phyloP scores from a whole-genome alignment of 169 alveolate species.

The Ichthyophthirius multifiliis region DNA sequence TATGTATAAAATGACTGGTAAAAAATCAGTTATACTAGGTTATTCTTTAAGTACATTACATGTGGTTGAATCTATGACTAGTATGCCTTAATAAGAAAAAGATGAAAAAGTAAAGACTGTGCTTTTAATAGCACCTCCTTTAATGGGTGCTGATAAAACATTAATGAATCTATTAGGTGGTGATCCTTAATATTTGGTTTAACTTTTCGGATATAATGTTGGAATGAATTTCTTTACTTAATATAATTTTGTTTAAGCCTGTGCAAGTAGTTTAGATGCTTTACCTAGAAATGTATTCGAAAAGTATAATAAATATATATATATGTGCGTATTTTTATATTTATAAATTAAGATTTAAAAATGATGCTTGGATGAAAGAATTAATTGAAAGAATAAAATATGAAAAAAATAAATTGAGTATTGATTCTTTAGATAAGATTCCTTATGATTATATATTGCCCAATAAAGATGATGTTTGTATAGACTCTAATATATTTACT shows the following conservation, averaged over 20 bases:
- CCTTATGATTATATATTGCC: conserved; percentile 6
- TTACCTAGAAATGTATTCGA: not conserved
- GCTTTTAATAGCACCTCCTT: conserved; percentile 28
- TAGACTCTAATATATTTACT: not conserved
- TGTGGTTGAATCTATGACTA: not conserved
- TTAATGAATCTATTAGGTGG: conserved; percentile 19
- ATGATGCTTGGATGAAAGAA: conserved; percentile 35
- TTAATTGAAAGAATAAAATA: conserved; percentile 8
- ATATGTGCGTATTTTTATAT: no score
- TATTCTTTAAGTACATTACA: conserved; percentile 28
- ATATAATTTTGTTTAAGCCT: not conserved
- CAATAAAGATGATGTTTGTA: not conserved
- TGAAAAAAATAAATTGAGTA: not conserved
- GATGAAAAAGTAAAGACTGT: not conserved
- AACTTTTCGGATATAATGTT: not conserved
- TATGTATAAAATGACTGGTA: conserved; percentile 17
- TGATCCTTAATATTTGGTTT: conserved; percentile 16
- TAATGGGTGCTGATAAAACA: conserved; percentile 19
- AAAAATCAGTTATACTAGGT: conserved; percentile 3
- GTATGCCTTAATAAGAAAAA: conserved; percentile 9
- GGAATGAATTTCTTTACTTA: conserved; percentile 22
- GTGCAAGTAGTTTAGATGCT: conserved; percentile 14
- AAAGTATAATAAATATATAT: no score
- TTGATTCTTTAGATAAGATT: not conserved
- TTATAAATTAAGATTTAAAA: not conserved